Conservation (phyloP, 257 asterid species). For the Nicotiana tabacum region DNA sequence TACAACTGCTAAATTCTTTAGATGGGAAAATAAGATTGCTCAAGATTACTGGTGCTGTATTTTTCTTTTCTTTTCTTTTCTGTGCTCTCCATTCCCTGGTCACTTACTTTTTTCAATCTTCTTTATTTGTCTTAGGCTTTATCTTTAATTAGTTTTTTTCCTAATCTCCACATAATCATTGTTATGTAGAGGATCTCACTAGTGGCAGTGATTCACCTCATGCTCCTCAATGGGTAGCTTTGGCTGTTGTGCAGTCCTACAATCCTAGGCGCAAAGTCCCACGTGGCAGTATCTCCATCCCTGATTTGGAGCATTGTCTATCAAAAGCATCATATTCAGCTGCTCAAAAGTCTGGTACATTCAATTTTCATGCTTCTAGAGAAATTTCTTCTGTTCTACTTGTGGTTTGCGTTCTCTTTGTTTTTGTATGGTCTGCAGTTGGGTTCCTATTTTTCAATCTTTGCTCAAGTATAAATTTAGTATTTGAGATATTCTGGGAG, state of each 20-base stretch:
- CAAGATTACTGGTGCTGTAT: background rate
- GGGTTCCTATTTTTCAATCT: background rate
- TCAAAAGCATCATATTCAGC: slow-evolving; percentile 82
- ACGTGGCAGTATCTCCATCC: slow-evolving; percentile 62
- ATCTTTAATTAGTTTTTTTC: background rate
- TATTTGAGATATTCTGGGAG: background rate
- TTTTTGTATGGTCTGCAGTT: background rate
- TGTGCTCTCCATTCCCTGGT: background rate
- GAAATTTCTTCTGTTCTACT: background rate
- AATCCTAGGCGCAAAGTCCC: slow-evolving; percentile 76
- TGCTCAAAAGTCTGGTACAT: slow-evolving; percentile 71
- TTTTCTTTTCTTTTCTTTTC: background rate
- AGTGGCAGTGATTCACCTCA: slow-evolving; percentile 29
- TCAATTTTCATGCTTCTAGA: background rate
- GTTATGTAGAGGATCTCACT: slow-evolving; percentile 46
- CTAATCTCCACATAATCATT: slow-evolving; percentile 13
- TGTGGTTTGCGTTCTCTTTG: slow-evolving; percentile 2
- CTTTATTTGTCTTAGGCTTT: slow-evolving; percentile 1
- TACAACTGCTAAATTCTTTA: background rate
- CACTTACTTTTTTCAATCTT: slow-evolving; percentile 13
- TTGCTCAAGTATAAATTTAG: background rate
- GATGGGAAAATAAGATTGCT: background rate
- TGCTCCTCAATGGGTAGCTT: slow-evolving; percentile 73
- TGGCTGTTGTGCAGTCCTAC: slow-evolving; percentile 88
- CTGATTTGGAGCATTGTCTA: slow-evolving; percentile 72